Base-by-base conservation (phyloP, 805 yeast species). In the Pichia rugopelliculosa region DNA sequence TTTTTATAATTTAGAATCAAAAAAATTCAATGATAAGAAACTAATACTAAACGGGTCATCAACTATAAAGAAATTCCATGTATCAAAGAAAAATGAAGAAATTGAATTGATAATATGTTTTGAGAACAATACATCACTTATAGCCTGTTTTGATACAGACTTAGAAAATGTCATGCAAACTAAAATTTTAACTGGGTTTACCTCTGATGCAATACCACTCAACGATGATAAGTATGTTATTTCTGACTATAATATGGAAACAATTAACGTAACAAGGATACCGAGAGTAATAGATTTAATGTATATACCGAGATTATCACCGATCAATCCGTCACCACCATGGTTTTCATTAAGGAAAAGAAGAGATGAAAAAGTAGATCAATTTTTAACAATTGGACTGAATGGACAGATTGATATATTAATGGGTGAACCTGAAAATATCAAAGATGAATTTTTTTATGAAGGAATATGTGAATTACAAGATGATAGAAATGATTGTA, bases 361-460 rank as follows among this genome's bases (percentile, higher is more conserved):
- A 30, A 46, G 3, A 39, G 39, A 23, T 44, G 27, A 47, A 39
- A 43, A 47, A 44, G 34, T 3, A 53, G 20, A 49, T 51, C 41
- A 52, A 36, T 58, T 64, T 39, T 40, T 65, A 17, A 55, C 68
- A 12, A 62, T 67, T 47, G 75, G 75, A 1, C 36, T 71, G 17
- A 61, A 65, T 37, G 76, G 76, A 4, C 72, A 68, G 38, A 48
- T 70, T 8, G 56, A 51, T 45, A 36, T 47, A 36, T 44, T 56
- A 30, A 52, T 5, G 10, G 18, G 18, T 30, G 34, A 30, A 30
- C 15, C 15, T 10, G n/a, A 30, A 30, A 11, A 30, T 4, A 30
- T 30, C 10, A 30, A 30, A 30, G 34, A 30, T 10, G n/a, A n/a
- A 30, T 30, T 15, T 30, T 30, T 30, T 30, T 30, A n/a, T 10